Percentiles rank a stretch among this genome's conserved stretches.
Evolutionary conservation across 352 stramenopile genomes (phyloP).

Genomic region (Globisporangium yorkense): DNA sequence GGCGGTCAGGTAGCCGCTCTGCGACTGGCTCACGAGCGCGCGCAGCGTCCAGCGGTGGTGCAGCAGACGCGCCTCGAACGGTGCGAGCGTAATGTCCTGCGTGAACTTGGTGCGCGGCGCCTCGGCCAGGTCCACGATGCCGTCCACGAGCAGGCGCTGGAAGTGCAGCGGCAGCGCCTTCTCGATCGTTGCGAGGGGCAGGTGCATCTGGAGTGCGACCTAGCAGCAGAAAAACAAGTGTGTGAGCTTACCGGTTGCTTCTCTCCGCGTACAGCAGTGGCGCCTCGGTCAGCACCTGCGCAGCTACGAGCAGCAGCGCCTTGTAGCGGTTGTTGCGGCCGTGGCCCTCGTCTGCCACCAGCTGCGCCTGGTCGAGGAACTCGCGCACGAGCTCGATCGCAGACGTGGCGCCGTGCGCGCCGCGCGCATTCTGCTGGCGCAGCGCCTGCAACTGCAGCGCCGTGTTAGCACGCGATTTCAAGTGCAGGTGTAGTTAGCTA

Average conservation of each 20-base stretch:
- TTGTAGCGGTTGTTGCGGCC: constrained; percentile 70
- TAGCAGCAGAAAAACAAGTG: neutral
- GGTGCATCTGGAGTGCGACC: constrained; percentile 65
- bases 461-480: neutral
- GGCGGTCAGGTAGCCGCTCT: constrained; percentile 66
- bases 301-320: constrained; percentile 61
- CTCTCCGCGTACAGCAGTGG: neutral
- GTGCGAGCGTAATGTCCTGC: constrained; percentile 24
- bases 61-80: constrained; percentile 50
- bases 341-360: constrained; percentile 72
- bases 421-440: constrained; percentile 32
- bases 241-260: neutral
- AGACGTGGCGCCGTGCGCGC: constrained; percentile 51
- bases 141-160: constrained; percentile 75
- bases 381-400: constrained; percentile 77
- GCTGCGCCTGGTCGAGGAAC: constrained; percentile 80
- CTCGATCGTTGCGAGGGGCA: constrained; percentile 54
- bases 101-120: constrained; percentile 25
- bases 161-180: constrained; percentile 62
- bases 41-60: constrained; percentile 78
- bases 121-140: constrained; percentile 71
- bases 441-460: constrained; percentile 39
- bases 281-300: constrained; percentile 22
- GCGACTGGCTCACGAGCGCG: constrained; percentile 57
- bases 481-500: neutral